Conservation (phyloP, 345 rosid species). For the Brassica napus region Da-Ae NC_063438.1:24723501-24724000, state of each 20-base stretch:
- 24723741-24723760: constrained; percentile 15
- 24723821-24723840: constrained; percentile 12
- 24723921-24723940: constrained; percentile 28
- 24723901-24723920: background rate
- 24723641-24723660: constrained; percentile 38
- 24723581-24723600: constrained; percentile 37
- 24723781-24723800: constrained; percentile 4
- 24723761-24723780: constrained; percentile 12
- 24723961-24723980: background rate
- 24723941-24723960: constrained; percentile 7
- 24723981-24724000: constrained; percentile 2
- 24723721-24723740: constrained; percentile 19
- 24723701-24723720: constrained; percentile 1
- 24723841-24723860: constrained; percentile 5
- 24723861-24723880: background rate
- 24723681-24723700: background rate
- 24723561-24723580: too few relatives aligned
- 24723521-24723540: constrained; percentile 24
- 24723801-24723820: constrained; percentile 24
- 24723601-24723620: constrained; percentile 35
- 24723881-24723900: constrained; percentile 4
- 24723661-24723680: constrained; percentile 17
- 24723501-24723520: constrained; percentile 10
- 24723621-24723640: constrained; percentile 43
- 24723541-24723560: constrained; percentile 23